Base-by-base conservation (phyloP, 2,329 filamentous ascomycete genomes). In the Onygenales sp. region DNA sequence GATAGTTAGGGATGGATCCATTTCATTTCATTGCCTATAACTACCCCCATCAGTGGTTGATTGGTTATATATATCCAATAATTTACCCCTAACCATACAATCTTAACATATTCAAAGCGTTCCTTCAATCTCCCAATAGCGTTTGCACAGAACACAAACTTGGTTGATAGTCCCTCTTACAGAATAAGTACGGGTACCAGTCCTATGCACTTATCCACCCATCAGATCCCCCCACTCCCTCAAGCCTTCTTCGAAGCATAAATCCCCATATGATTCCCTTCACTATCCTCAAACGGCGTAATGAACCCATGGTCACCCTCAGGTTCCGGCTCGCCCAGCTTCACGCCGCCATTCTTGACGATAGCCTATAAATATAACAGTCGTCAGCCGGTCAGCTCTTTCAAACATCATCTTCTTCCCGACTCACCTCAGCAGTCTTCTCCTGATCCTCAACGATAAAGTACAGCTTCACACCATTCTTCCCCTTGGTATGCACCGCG, bases 181-280 rank as follows among this genome's bases (percentile, higher is more conserved):
- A 27, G 21, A 27, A 27, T 27, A 27, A 27, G 21, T 27, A 17
- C 14, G 14, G 14, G 14, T 17, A 27, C 21, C 21, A 27, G 21
- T 4, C 2, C 21, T 27, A 27, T 27, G 14, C 17, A 17, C 17
- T 27, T 27, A 27, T 4, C 21, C 3, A 27, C 21, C 21, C 17
- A 17, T 17, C 17, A 17, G 17, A 17, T 17, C 17, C 17, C 17
- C 17, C 17, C 17, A 17, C 21, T 27, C 36, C 36, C 36, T 39
- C 36, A 39, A 27, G 4, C 21, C 6, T 49, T 40, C 21, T 40
- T 40, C 14, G 8, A 8, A 5, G 14, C 21, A 40, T 57, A 57
- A 33, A 63, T 56, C 3, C 61, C 61, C 21, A 61, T 34, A n/a
- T 56, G 49, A 53, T 62, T 63, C 3, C 60, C 60, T 42, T 63